phyloP scores from a whole-genome alignment of 2,329 filamentous ascomycete species.

The Capronia coronata region DNA sequence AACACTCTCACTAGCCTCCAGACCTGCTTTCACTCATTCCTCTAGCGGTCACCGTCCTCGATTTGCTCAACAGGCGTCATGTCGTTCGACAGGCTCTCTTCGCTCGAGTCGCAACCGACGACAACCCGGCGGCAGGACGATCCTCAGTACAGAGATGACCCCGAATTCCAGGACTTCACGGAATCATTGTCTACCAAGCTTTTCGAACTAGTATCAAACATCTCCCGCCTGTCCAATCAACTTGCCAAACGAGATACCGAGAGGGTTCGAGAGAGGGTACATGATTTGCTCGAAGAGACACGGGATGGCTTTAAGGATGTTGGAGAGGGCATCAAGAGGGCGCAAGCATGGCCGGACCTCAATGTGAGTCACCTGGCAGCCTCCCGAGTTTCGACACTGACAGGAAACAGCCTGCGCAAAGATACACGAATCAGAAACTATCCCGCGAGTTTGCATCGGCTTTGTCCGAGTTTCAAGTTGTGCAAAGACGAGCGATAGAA shows the following conservation, averaged over 20 bases:
- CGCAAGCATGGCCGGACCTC: conserved; percentile 79
- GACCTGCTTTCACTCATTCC: neutral
- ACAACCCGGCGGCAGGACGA: conserved; percentile 62
- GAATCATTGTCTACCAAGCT: conserved; percentile 79
- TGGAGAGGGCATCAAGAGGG: conserved; percentile 86
- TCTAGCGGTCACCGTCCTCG: neutral
- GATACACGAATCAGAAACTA: conserved; percentile 92
- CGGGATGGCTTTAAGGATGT: conserved; percentile 82
- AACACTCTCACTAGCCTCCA: neutral
- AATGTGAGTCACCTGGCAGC: conserved; percentile 50
- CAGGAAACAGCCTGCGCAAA: conserved; percentile 69
- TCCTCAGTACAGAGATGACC: conserved; percentile 78
- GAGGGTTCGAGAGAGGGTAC: conserved; percentile 81
- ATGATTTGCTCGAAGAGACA: conserved; percentile 79
- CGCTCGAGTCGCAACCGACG: conserved; percentile 71
- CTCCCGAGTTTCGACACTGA: conserved; percentile 7
- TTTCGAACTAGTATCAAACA: conserved; percentile 81
- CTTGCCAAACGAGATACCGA: conserved; percentile 86
- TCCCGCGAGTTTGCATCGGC: conserved; percentile 87
- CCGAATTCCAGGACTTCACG: conserved; percentile 79
- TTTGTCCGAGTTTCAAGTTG: conserved; percentile 80
- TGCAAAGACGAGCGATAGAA: conserved; percentile 86
- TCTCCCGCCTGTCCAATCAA: conserved; percentile 76
- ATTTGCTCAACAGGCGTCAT: conserved; percentile 43
- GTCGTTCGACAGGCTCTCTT: conserved; percentile 86